These are phyloP conservation scores for Neofusicoccum ribis DNA, from an alignment of 2,329 filamentous ascomycete genomes.

Conservation along the genomic window DNA sequence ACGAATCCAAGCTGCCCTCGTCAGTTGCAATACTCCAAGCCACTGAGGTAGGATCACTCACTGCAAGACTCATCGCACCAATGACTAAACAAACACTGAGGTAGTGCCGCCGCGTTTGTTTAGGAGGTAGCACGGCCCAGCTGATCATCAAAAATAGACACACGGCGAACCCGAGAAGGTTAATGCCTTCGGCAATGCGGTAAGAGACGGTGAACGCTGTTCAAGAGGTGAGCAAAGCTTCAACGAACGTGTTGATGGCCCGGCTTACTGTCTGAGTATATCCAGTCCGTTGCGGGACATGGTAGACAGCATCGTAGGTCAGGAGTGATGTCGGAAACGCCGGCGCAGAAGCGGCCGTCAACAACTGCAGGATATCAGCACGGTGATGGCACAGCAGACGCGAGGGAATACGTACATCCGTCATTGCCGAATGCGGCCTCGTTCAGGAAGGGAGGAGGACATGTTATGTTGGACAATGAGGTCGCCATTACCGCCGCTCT, in stretches of 20 bases:
- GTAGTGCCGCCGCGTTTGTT: constrained; percentile 91
- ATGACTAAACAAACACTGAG: constrained; percentile 83
- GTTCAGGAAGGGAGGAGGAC: constrained; percentile 70
- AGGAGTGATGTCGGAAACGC: constrained; percentile 42
- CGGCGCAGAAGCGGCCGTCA: constrained; percentile 59
- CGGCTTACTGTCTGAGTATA: constrained; percentile 58
- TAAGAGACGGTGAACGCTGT: constrained; percentile 59
- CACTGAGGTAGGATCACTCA: constrained; percentile 45
- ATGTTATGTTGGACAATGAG: constrained; percentile 42
- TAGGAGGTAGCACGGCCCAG: constrained; percentile 76
- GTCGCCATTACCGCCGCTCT: constrained; percentile 32
- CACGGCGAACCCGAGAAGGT: constrained; percentile 70
- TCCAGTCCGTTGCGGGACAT: constrained; percentile 82
- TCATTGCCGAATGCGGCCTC: constrained; percentile 59
- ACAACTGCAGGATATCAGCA: constrained; percentile 49
- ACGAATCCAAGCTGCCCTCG: constrained; percentile 82
- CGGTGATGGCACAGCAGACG: neutral
- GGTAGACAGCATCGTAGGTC: constrained; percentile 77
- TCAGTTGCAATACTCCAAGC: constrained; percentile 19
- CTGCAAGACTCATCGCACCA: constrained; percentile 75
- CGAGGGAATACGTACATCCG: constrained; percentile 62
- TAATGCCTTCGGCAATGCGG: constrained; percentile 76
- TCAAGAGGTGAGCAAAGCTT: constrained; percentile 20
- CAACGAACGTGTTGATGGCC: neutral
- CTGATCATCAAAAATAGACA: constrained; percentile 76